Percentiles rank a stretch among this genome's conserved stretches.
Conservation (phyloP, 345 rosid genomes). For the Ceriops decandra region DNA sequence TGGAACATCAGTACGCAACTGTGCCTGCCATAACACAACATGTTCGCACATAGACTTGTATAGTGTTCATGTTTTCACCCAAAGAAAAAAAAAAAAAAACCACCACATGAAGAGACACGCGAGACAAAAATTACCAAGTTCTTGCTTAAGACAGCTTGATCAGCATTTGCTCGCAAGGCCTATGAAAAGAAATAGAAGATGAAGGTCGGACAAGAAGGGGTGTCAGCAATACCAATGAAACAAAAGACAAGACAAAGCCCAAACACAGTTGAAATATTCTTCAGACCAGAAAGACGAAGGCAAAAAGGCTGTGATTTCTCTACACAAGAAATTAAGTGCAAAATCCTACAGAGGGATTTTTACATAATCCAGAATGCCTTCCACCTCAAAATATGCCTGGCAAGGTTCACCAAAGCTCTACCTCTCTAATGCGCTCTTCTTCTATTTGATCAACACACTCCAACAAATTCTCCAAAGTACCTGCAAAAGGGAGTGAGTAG, state of each 20-base stretch:
- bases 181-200: slow-evolving; percentile 27
- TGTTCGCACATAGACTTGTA: not conserved
- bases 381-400: too few species aligned
- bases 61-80: not conserved
- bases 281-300: too few species aligned
- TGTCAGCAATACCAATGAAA: not conserved
- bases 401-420: slow-evolving; percentile 9
- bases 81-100: slow-evolving; percentile 1
- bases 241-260: not conserved
- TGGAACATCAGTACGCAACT: slow-evolving; percentile 81
- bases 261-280: too few species aligned
- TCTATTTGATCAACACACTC: slow-evolving; percentile 63
- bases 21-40: slow-evolving; percentile 49
- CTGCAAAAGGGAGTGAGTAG: slow-evolving; percentile 31
- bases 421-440: slow-evolving; percentile 62
- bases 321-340: too few species aligned
- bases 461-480: slow-evolving; percentile 72
- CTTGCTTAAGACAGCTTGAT: slow-evolving; percentile 78
- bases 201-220: not conserved
- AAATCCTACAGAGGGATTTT: too few species aligned
- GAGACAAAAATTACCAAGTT: slow-evolving; percentile 47
- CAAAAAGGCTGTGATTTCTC: too few species aligned
- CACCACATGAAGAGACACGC: not conserved
- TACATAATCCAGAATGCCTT: too few species aligned
- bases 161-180: slow-evolving; percentile 52